Percentiles rank a stretch among this genome's conserved stretches.
phyloP scores from a whole-genome alignment of 2,329 filamentous ascomycete genomes.

The Alternaria burnsii region DNA sequence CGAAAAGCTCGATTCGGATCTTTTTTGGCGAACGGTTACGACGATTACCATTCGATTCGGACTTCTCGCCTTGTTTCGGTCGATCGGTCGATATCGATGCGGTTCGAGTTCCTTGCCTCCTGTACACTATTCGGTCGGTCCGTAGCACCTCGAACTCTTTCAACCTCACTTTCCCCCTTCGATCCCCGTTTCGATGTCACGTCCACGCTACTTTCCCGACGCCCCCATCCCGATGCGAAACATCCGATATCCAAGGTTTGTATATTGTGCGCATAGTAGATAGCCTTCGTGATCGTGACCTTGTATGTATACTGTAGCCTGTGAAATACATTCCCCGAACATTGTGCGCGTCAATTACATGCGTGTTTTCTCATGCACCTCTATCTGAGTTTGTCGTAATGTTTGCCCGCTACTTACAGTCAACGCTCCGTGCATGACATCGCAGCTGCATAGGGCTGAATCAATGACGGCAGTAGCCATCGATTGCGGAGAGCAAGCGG shows the following conservation, averaged over 20 bases:
- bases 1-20: conserved; percentile 42
- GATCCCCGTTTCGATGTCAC: conserved; percentile 17
- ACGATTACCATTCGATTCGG: conserved; percentile 47
- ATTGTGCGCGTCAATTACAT: background rate
- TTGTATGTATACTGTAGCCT: conserved; percentile 5
- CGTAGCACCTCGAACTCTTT: conserved; percentile 43
- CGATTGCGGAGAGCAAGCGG: conserved; percentile 9
- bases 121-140: conserved; percentile 52
- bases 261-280: conserved; percentile 14
- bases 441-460: conserved; percentile 19
- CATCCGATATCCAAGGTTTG: conserved; percentile 17
- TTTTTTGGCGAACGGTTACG: conserved; percentile 47
- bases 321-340: conserved; percentile 1
- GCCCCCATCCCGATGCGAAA: conserved; percentile 21
- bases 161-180: conserved; percentile 24
- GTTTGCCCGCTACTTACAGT: background rate
- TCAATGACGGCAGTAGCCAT: conserved; percentile 20
- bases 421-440: conserved; percentile 1
- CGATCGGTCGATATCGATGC: conserved; percentile 47
- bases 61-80: conserved; percentile 39
- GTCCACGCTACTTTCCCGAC: conserved; percentile 15
- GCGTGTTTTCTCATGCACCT: background rate
- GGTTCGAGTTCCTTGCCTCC: conserved; percentile 38
- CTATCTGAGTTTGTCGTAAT: background rate
- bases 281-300: conserved; percentile 18